Conservation (phyloP, 75 land plant genomes). For the Picea glauca region DNA sequence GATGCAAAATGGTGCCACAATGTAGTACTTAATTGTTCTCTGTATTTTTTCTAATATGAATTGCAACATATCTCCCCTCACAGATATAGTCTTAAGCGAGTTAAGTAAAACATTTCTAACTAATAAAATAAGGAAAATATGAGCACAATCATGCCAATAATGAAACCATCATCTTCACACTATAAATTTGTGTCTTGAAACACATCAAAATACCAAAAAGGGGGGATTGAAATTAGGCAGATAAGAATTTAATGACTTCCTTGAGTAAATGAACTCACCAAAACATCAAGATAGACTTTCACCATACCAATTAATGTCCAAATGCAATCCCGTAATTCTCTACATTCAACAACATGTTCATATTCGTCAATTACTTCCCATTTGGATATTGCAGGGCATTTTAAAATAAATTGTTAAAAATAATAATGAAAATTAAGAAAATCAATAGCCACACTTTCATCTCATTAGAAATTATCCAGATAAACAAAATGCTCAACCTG, state of each 20-base stretch:
- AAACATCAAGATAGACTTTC: conserved; percentile 59
- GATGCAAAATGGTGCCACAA: not conserved
- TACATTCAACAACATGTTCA: conserved; percentile 17
- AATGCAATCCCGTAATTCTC: conserved; percentile 59
- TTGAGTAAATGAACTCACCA: conserved; percentile 34
- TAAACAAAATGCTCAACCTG: not conserved
- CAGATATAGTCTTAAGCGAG: too few species aligned
- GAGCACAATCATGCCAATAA: not conserved
- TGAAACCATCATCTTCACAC: not conserved
- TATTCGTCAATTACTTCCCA: not conserved
- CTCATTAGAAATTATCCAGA: not conserved
- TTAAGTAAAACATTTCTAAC: too few species aligned
- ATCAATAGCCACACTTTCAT: not conserved
- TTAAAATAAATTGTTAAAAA: not conserved
- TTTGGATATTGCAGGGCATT: not conserved
- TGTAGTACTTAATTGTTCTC: too few species aligned
- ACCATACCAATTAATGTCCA: conserved; percentile 68
- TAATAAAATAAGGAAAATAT: not conserved
- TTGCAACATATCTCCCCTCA: too few species aligned
- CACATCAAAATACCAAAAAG: not conserved
- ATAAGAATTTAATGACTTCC: not conserved
- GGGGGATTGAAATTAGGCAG: not conserved
- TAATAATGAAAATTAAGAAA: not conserved
- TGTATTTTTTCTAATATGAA: too few species aligned
- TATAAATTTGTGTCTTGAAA: not conserved